phyloP scores from a whole-genome alignment of 1,284 basidiomycete species.

The Meripilus lineatus region DNA sequence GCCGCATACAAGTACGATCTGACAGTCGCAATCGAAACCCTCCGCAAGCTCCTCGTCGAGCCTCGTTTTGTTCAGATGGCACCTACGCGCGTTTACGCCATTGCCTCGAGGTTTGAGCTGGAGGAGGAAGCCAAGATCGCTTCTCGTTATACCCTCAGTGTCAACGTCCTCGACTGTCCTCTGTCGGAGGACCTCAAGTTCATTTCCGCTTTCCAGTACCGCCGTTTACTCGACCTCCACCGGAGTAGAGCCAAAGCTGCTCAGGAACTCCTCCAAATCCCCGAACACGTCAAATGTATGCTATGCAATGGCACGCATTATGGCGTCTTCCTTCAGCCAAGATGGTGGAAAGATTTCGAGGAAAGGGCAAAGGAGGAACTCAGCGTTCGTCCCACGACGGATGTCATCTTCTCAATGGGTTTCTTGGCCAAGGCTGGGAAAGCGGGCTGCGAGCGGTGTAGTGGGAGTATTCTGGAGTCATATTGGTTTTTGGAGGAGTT shows the following conservation, averaged over 20 bases:
- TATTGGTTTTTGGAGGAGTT: slow-evolving; percentile 49
- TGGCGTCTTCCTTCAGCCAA: slow-evolving; percentile 43
- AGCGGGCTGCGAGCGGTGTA: slow-evolving; percentile 53
- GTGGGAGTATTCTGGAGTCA: slow-evolving; percentile 57
- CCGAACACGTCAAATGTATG: slow-evolving; percentile 55
- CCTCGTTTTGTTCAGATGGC: slow-evolving; percentile 41
- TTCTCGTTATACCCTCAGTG: slow-evolving; percentile 50
- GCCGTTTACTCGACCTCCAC: slow-evolving; percentile 58
- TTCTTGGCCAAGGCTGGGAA: slow-evolving; percentile 52
- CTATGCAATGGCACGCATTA: slow-evolving; percentile 56
- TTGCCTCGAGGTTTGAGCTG: slow-evolving; percentile 60
- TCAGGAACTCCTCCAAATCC: slow-evolving; percentile 38
- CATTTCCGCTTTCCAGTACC: slow-evolving; percentile 61
- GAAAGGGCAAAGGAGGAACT: slow-evolving; percentile 53
- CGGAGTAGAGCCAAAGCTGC: slow-evolving; percentile 45
- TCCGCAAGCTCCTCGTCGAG: slow-evolving; percentile 49
- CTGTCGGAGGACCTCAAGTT: slow-evolving; percentile 59
- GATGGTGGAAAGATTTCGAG: slow-evolving; percentile 66
- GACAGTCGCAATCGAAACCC: slow-evolving; percentile 34
- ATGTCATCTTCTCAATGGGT: slow-evolving; percentile 52
- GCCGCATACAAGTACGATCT: slow-evolving; percentile 66
- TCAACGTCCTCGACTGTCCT: slow-evolving; percentile 48
- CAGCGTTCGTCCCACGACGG: slow-evolving; percentile 47
- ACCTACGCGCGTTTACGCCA: slow-evolving; percentile 63
- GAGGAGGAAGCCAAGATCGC: slow-evolving; percentile 37